phyloP scores from a whole-genome alignment of 2,329 filamentous ascomycete species.

The Cladosporium cucumerinum region DNA sequence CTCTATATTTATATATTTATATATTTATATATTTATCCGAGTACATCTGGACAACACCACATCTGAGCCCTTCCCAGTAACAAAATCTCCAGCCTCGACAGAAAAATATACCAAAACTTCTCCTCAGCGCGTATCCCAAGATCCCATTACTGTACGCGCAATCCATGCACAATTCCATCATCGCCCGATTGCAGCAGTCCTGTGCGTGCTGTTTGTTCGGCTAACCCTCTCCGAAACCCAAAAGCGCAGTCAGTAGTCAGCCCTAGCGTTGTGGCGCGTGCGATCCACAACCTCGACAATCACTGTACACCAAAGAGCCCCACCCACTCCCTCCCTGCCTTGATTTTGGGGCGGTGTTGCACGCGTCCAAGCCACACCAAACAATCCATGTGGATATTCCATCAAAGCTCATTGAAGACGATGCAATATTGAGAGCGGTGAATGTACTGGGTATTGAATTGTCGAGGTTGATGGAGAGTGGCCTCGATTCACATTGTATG shows the following conservation, averaged over 20 bases:
- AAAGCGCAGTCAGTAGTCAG: neutral
- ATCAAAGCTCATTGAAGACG: neutral
- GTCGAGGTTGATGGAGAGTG: no score
- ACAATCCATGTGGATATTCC: neutral
- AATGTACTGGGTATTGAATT: no score
- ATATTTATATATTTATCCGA: no score
- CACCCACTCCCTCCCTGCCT: neutral
- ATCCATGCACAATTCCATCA: conserved; percentile 5
- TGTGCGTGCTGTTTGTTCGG: neutral
- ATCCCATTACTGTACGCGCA: no score
- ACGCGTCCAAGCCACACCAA: neutral
- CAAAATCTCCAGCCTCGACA: neutral
- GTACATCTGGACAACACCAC: neutral
- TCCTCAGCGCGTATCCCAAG: no score
- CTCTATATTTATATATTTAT: no score
- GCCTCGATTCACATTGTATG: no score
- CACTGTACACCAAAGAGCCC: neutral
- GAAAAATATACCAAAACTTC: neutral
- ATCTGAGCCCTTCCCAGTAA: neutral
- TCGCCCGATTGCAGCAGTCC: neutral
- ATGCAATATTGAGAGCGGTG: neutral
- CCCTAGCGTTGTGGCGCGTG: neutral
- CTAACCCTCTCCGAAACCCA: neutral
- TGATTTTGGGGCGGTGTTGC: neutral
- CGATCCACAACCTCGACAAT: neutral